These are phyloP conservation scores for Diaporthe capsici DNA, from an alignment of 2,329 filamentous ascomycete species.

Conservation along the genomic window DNA sequence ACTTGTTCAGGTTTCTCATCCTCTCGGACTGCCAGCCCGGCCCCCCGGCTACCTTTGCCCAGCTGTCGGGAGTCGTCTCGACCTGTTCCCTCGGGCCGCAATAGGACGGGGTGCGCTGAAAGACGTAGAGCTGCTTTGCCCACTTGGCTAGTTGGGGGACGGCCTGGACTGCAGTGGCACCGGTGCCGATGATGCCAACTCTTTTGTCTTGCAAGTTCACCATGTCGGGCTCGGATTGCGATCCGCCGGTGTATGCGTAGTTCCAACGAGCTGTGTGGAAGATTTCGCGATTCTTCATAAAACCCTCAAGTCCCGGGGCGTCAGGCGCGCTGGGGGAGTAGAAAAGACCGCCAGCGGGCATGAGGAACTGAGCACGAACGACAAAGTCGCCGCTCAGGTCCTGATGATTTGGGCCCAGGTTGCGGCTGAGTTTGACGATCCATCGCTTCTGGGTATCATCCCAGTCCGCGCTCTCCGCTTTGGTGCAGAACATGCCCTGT, in stretches of 20 bases:
- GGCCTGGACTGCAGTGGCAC: slow-evolving; percentile 7
- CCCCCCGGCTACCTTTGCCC: slow-evolving; percentile 48
- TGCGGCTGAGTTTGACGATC: neutral
- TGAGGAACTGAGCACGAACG: neutral
- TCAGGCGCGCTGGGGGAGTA: neutral
- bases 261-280: neutral
- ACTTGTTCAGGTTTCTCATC: neutral
- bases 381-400: neutral
- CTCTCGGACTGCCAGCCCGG: neutral
- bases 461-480: neutral
- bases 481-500: neutral
- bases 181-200: slow-evolving; percentile 28
- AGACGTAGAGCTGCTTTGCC: slow-evolving; percentile 11
- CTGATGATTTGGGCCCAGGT: neutral
- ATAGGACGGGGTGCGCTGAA: slow-evolving; percentile 5
- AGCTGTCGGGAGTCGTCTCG: neutral
- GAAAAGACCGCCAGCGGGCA: neutral
- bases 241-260: neutral
- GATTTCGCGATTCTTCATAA: neutral
- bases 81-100: slow-evolving; percentile 1
- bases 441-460: neutral
- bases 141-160: slow-evolving; percentile 9
- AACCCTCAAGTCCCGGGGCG: neutral
- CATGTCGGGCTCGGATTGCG: neutral
- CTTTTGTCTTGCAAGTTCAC: neutral